Percentiles rank a stretch among this genome's conserved stretches.
These are phyloP conservation scores for Heritiera fomes DNA, from an alignment of 345 rosid species.

Conservation along the genomic window DNA sequence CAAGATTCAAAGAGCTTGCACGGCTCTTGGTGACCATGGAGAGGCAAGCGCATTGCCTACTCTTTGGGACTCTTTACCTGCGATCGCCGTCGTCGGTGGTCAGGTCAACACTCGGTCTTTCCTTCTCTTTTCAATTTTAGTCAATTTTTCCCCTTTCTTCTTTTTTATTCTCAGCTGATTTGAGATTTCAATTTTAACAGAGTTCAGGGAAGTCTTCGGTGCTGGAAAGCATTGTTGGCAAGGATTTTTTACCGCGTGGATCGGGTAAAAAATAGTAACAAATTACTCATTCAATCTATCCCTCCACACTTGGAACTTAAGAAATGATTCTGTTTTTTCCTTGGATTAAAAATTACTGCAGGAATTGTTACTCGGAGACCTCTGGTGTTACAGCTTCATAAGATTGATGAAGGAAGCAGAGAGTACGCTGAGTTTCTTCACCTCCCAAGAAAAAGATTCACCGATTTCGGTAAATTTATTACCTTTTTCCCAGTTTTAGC, in stretches of 20 bases:
- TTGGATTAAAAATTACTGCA: slow-evolving; percentile 32
- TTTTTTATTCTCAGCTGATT: neutral
- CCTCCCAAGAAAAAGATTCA: slow-evolving; percentile 73
- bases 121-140: slow-evolving; percentile 24
- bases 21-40: slow-evolving; percentile 99
- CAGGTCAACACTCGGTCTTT: slow-evolving; percentile 52
- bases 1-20: slow-evolving; percentile 98
- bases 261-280: slow-evolving; percentile 54
- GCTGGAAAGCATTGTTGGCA: slow-evolving; percentile 93
- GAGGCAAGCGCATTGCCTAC: slow-evolving; percentile 89
- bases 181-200: slow-evolving; percentile 37
- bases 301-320: neutral
- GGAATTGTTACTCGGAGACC: slow-evolving; percentile 98
- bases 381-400: slow-evolving; percentile 96
- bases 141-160: neutral
- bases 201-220: slow-evolving; percentile 99
- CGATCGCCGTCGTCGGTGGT: slow-evolving; percentile 99
- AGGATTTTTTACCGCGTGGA: slow-evolving; percentile 99
- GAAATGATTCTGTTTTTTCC: neutral
- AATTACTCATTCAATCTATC: neutral
- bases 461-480: slow-evolving; percentile 70
- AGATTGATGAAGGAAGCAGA: slow-evolving; percentile 81
- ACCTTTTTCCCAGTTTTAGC: neutral
- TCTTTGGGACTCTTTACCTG: slow-evolving; percentile 94
- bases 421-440: slow-evolving; percentile 99